Conservation (phyloP, 176 grass and related monocot species). For the Triticum dicoccoides region DNA sequence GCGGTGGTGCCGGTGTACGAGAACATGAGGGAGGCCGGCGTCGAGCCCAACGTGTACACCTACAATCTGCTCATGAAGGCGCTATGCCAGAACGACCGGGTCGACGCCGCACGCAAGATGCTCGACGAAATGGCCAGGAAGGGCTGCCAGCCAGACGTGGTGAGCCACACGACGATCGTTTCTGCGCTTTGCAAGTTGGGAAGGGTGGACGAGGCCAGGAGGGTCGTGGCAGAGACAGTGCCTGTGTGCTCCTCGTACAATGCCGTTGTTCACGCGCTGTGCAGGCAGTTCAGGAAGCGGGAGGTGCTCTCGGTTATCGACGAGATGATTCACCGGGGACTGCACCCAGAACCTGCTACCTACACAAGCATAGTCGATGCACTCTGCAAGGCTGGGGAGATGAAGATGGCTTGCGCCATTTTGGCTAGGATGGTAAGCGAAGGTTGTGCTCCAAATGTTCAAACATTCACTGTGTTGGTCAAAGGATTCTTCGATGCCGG, state of each 20-base stretch:
- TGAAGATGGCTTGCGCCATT: constrained; percentile 54
- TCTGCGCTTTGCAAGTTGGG: constrained; percentile 61
- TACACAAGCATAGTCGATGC: constrained; percentile 60
- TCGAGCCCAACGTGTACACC: constrained; percentile 69
- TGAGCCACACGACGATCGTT: constrained; percentile 61
- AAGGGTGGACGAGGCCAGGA: constrained; percentile 56
- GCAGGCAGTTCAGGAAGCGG: constrained; percentile 43
- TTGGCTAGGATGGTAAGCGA: constrained; percentile 68
- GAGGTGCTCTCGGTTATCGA: constrained; percentile 47
- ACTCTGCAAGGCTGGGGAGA: constrained; percentile 46
- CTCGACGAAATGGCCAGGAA: constrained; percentile 81
- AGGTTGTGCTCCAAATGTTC: constrained; percentile 63
- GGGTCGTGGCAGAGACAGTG: constrained; percentile 27
- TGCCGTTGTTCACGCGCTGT: constrained; percentile 48
- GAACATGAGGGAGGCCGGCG: constrained; percentile 63
- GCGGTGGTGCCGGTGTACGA: constrained; percentile 53
- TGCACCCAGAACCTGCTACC: constrained; percentile 55
- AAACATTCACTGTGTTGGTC: constrained; percentile 52
- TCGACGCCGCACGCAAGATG: constrained; percentile 58
- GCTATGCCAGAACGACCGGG: constrained; percentile 71
- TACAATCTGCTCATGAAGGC: constrained; percentile 83
- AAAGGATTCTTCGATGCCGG: constrained; percentile 53
- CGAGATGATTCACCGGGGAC: constrained; percentile 51
- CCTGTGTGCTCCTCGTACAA: constrained; percentile 53
- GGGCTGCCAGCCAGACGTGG: constrained; percentile 61